Percentiles rank a stretch among this genome's conserved stretches.
Evolutionary conservation across 2,329 filamentous ascomycete species (phyloP).

Genomic region (Ophiostoma ips): DNA sequence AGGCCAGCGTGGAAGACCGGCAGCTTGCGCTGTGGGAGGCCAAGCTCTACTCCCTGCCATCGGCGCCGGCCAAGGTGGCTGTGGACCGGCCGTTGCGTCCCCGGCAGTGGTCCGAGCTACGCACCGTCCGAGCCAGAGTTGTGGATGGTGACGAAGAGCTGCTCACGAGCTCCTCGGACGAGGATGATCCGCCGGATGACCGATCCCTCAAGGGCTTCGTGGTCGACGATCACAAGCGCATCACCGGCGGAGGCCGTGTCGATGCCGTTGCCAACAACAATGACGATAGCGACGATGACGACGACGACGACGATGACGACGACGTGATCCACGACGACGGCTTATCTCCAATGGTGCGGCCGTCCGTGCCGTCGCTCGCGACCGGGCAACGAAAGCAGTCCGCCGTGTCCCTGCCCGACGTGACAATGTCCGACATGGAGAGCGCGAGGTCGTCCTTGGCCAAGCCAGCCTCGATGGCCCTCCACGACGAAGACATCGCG

Average conservation of each 20-base stretch:
- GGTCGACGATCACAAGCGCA: background rate
- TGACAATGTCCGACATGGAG: too few relatives aligned
- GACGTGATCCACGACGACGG: background rate
- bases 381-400: background rate
- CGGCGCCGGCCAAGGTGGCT: slow-evolving; percentile 9
- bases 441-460: background rate
- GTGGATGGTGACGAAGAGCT: slow-evolving; percentile 31
- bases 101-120: background rate
- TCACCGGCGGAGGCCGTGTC: background rate
- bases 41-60: slow-evolving; percentile 23
- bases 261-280: too few relatives aligned
- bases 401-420: too few relatives aligned
- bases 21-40: slow-evolving; percentile 38
- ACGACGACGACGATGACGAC: background rate
- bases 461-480: background rate
- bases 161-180: slow-evolving; percentile 31
- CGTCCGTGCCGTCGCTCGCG: background rate
- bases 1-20: slow-evolving; percentile 50
- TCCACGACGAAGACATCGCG: background rate
- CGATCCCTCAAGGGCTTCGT: background rate
- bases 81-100: background rate
- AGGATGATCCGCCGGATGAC: background rate
- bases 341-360: background rate
- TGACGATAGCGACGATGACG: background rate
- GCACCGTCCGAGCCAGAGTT: background rate